A percentile compares a stretch with the other conserved stretches of the same genome.
These are phyloP conservation scores for Fusarium euwallaceae DNA, from an alignment of 2,329 filamentous ascomycete genomes.

Conservation along the genomic window DNA sequence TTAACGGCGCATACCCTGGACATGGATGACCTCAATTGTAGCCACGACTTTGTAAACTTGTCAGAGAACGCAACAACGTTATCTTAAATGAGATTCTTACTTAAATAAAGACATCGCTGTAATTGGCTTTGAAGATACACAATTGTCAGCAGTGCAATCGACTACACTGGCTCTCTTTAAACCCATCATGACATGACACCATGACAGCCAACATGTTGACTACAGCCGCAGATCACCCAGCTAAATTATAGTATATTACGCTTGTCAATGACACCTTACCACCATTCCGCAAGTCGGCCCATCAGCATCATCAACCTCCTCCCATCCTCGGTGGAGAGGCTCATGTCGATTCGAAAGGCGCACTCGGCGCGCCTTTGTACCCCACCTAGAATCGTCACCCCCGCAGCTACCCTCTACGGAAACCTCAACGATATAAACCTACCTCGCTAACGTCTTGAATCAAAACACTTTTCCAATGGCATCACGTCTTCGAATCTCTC, in stretches of 20 bases:
- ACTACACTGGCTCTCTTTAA: neutral
- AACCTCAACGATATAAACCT: constrained; percentile 2
- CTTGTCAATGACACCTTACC: neutral
- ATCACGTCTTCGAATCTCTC: constrained; percentile 28
- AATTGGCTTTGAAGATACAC: neutral
- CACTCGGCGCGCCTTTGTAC: constrained; percentile 30
- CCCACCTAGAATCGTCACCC: constrained; percentile 25
- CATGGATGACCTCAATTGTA: neutral
- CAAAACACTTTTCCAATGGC: constrained; percentile 15
- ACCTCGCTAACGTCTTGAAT: neutral
- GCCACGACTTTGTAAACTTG: neutral
- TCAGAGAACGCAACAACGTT: neutral
- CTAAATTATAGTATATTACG: neutral
- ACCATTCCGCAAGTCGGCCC: too few relatives aligned
- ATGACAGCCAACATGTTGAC: neutral
- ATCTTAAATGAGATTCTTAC: neutral
- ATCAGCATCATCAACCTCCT: neutral
- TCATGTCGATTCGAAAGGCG: constrained; percentile 23
- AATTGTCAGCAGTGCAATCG: fast-evolving
- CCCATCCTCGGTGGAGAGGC: neutral
- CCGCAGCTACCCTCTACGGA: constrained; percentile 14
- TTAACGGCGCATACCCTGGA: neutral
- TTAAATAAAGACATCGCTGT: neutral
- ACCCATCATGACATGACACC: neutral
- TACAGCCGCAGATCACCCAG: neutral